Evolutionary conservation across 495 filamentous ascomycete species (phyloP).

Genomic region (Daldinia caldariorum): DNA sequence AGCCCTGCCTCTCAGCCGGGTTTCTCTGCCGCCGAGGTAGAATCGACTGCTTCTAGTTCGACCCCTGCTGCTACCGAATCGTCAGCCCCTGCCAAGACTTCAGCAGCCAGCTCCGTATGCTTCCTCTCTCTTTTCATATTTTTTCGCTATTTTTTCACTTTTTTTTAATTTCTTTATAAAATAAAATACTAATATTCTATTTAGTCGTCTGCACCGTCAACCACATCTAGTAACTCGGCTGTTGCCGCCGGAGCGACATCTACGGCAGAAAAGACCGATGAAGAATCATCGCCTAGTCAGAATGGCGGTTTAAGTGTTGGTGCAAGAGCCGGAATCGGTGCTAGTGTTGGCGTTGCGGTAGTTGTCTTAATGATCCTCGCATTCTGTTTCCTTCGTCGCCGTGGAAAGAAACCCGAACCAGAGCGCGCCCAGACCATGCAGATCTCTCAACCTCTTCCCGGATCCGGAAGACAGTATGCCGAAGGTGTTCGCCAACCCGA

Average conservation of each 20-base stretch:
- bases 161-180: too few relatives aligned
- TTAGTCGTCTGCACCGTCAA: slow-evolving; percentile 20
- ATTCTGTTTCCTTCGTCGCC: slow-evolving; percentile 47
- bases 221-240: slow-evolving; percentile 15
- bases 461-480: slow-evolving; percentile 50
- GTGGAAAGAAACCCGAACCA: slow-evolving; percentile 34
- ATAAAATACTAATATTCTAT: slow-evolving; percentile 16
- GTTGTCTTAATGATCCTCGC: slow-evolving; percentile 45
- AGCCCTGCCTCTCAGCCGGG: slow-evolving; percentile 16
- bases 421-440: slow-evolving; percentile 43
- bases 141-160: too few relatives aligned
- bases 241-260: slow-evolving; percentile 33
- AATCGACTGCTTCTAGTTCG: slow-evolving; percentile 17
- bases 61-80: slow-evolving; percentile 19
- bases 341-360: slow-evolving; percentile 50
- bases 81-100: slow-evolving; percentile 13
- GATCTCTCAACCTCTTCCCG: slow-evolving; percentile 57
- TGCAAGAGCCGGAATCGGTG: slow-evolving; percentile 57
- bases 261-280: slow-evolving; percentile 18
- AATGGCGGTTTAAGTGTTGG: slow-evolving; percentile 45
- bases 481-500: slow-evolving; percentile 36
- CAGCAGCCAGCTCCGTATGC: slow-evolving; percentile 20
- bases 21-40: slow-evolving; percentile 16
- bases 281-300: background rate
- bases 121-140: background rate